These are phyloP conservation scores for Nakazawaea wickerhamii DNA, from an alignment of 805 yeast species.

Conservation along the genomic window DNA sequence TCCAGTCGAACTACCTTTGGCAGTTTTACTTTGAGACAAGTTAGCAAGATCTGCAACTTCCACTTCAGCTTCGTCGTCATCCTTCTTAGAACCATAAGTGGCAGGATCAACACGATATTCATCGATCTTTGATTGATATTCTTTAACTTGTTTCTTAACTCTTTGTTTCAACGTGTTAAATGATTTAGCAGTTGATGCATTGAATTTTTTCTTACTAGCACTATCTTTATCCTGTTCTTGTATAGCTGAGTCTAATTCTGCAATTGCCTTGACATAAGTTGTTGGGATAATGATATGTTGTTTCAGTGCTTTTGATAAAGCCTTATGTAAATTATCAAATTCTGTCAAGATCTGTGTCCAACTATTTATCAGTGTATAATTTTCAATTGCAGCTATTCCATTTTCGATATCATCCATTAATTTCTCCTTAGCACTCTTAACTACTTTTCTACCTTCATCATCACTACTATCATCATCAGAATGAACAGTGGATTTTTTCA, in stretches of 20 bases:
- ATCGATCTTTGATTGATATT: slow-evolving; percentile 53
- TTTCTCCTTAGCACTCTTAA: slow-evolving; percentile 91
- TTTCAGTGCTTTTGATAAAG: slow-evolving; percentile 64
- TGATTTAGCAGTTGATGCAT: slow-evolving; percentile 79
- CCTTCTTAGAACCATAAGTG: slow-evolving; percentile 54
- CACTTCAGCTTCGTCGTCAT: slow-evolving; percentile 20
- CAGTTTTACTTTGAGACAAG: slow-evolving; percentile 31
- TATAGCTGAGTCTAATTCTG: slow-evolving; percentile 66
- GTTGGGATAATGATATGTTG: slow-evolving; percentile 73
- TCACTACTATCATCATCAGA: slow-evolving; percentile 37
- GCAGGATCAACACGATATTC: slow-evolving; percentile 67
- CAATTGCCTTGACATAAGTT: slow-evolving; percentile 61
- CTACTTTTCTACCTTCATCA: slow-evolving; percentile 76
- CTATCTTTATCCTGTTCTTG: slow-evolving; percentile 47
- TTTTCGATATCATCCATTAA: slow-evolving; percentile 79
- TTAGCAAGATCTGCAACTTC: slow-evolving; percentile 28
- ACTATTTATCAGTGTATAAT: slow-evolving; percentile 62
- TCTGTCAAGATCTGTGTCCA: slow-evolving; percentile 74
- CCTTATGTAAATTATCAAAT: slow-evolving; percentile 72
- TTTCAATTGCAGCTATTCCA: slow-evolving; percentile 60
- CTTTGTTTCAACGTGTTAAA: slow-evolving; percentile 86
- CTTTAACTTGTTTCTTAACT: slow-evolving; percentile 73
- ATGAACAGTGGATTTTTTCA: slow-evolving; percentile 44
- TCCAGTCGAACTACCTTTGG: slow-evolving; percentile 30
- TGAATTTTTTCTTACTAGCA: slow-evolving; percentile 60